These are phyloP conservation scores for Serpula lacrymans DNA, from an alignment of 768 basidiomycete genomes.

Conservation along the genomic window DNA sequence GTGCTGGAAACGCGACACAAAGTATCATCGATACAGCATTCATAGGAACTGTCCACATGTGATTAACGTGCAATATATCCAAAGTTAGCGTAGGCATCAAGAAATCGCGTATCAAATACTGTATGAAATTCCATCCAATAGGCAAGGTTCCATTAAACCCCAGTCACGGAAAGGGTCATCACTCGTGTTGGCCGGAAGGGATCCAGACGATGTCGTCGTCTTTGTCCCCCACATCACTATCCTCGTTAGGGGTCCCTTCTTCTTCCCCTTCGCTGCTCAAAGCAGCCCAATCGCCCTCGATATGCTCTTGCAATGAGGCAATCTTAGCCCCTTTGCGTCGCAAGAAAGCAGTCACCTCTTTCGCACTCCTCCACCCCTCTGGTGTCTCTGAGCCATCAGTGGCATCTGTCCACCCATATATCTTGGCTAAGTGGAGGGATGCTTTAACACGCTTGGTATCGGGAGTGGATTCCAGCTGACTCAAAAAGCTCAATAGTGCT, in stretches of 20 bases:
- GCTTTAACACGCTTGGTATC: constrained; percentile 44
- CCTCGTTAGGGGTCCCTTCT: constrained; percentile 18
- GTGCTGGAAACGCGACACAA: too few relatives aligned
- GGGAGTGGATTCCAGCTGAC: constrained; percentile 53
- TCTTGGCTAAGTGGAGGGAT: constrained; percentile 45
- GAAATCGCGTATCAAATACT: not conserved
- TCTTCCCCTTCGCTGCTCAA: constrained; percentile 60
- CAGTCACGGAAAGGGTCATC: not conserved
- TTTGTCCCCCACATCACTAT: constrained; percentile 19
- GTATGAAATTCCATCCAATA: not conserved
- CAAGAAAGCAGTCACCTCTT: constrained; percentile 73
- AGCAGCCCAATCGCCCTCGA: constrained; percentile 70
- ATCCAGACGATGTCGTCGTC: constrained; percentile 32
- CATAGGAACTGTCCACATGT: not conserved
- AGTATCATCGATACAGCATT: too few relatives aligned
- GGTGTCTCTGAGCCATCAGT: constrained; percentile 16
- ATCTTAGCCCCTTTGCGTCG: constrained; percentile 71
- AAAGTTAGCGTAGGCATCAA: not conserved
- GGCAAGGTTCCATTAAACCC: not conserved
- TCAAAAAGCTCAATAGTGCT: constrained; percentile 69
- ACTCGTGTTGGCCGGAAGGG: constrained; percentile 1
- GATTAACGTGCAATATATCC: not conserved
- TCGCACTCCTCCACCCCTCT: constrained; percentile 59
- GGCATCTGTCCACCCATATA: constrained; percentile 37
- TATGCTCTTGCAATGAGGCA: constrained; percentile 41